Conservation (phyloP, 1,284 basidiomycete genomes). For the Limonomyces culmigenus region DNA sequence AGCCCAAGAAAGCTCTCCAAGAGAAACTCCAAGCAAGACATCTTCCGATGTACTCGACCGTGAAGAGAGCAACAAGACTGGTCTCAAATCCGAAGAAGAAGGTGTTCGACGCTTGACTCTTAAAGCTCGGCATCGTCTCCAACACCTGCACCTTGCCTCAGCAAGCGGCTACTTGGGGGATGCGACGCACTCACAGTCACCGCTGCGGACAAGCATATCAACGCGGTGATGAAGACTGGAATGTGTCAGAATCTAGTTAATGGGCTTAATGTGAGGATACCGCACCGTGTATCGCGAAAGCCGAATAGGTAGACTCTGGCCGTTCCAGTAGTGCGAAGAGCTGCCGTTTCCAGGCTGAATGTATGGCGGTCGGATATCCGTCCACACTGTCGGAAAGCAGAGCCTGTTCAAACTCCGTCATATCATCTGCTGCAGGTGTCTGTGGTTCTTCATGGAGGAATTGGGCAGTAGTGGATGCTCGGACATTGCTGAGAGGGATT, state of each 20-base stretch:
- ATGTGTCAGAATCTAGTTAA: too few relatives aligned
- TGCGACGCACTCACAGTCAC: too few relatives aligned
- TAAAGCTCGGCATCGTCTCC: slow-evolving; percentile 74
- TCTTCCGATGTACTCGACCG: slow-evolving; percentile 57
- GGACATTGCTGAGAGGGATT: slow-evolving; percentile 7
- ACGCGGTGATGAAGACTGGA: slow-evolving; percentile 38
- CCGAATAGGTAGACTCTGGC: slow-evolving; percentile 47
- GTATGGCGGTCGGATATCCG: slow-evolving; percentile 18
- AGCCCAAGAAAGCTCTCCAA: slow-evolving; percentile 40
- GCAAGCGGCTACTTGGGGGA: too few relatives aligned
- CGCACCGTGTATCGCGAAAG: slow-evolving; percentile 53
- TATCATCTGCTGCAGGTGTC: slow-evolving; percentile 13
- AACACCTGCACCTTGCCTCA: too few relatives aligned
- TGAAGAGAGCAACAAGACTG: slow-evolving; percentile 64
- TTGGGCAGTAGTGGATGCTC: slow-evolving; percentile 10
- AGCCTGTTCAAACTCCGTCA: slow-evolving; percentile 20
- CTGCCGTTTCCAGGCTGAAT: slow-evolving; percentile 38
- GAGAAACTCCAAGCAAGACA: slow-evolving; percentile 48
- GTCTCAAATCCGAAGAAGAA: slow-evolving; percentile 78
- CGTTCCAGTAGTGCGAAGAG: slow-evolving; percentile 48
- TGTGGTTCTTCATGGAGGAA: slow-evolving; percentile 20
- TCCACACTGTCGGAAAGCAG: slow-evolving; percentile 18
- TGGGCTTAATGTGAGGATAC: too few relatives aligned
- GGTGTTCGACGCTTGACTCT: slow-evolving; percentile 45
- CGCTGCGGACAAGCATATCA: slow-evolving; percentile 56